Conservation (phyloP, 1,284 basidiomycete genomes). For the Puccinia coronata region DNA sequence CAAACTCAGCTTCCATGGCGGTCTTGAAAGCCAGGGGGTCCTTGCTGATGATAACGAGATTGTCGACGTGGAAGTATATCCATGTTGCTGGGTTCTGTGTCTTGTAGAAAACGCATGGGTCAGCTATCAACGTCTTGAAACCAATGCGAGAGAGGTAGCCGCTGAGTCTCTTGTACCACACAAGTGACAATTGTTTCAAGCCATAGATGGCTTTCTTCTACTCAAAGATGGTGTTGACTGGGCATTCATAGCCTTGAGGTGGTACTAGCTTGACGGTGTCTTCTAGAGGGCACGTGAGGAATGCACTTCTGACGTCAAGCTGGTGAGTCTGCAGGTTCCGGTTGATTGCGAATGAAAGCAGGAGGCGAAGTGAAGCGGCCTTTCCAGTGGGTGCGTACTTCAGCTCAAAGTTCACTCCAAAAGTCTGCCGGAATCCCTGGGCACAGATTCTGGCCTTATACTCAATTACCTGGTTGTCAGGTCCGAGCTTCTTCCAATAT, state of each 20-base stretch:
- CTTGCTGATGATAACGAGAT: constrained; percentile 4
- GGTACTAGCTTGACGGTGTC: background rate
- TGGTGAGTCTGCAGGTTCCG: constrained; percentile 46
- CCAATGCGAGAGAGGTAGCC: background rate
- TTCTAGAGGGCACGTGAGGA: background rate
- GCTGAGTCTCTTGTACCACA: background rate
- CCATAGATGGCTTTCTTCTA: constrained; percentile 12
- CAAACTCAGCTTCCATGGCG: background rate
- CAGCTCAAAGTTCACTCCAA: constrained; percentile 45
- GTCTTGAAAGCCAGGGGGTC: background rate
- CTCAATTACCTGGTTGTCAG: constrained; percentile 8
- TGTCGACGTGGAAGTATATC: background rate
- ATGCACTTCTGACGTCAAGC: constrained; percentile 34
- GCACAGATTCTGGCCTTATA: constrained; percentile 50
- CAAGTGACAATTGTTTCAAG: background rate
- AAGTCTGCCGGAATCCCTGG: constrained; percentile 46
- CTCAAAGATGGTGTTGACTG: background rate
- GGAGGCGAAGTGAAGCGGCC: constrained; percentile 10
- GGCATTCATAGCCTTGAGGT: no score
- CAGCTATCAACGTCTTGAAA: background rate
- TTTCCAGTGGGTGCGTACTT: constrained; percentile 49
- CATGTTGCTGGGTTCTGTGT: background rate
- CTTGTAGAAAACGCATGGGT: background rate
- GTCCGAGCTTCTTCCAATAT: constrained; percentile 23
- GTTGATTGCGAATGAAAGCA: no score